Base-by-base conservation (phyloP, 2,329 filamentous ascomycete species). In the Diaporthe capsici region DNA sequence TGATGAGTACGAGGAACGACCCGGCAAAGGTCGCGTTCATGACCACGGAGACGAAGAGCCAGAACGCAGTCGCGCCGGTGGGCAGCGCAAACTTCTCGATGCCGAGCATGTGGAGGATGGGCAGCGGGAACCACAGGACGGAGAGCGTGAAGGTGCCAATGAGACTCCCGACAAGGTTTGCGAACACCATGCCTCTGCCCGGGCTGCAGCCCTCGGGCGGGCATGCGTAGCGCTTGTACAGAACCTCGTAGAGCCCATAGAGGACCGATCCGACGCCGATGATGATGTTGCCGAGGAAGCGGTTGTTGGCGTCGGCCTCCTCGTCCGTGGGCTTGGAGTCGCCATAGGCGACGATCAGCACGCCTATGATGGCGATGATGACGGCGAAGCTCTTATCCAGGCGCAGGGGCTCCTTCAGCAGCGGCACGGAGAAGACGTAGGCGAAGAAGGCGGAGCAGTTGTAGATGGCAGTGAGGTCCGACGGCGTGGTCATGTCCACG, bases 371-470 rank as follows among this genome's bases (percentile, higher is more conserved):
- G 73, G 97, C 97, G 53, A 99, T 90, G 15, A 91, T 88, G 1
- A 99, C 97, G 5, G 96, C 94, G 70, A 97, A 83, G 39, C 95
- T 92, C 87, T 99, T 99, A 85, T 95, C 95, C 51, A 93, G 85
- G 31, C 95, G 92, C 17, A 98, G 86, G 79, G 94, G 95, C 84
- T 99, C 97, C 75, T 94, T 92, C 3, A 99, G 88, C 25, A 99
- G 85, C 1, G 96, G 95, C 60, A 99, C 95, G 61, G 94, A 97
- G 83, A 99, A 99, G 17, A 95, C 96, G 82, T 99, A 99, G 67
- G 97, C 97, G 84, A 99, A 99, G 85, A 99, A 99, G 75, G 97
- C 96, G 72, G 95, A 98, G 88, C 97, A 99, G 86, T 99, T 99
- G 90, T 99, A 99, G 80, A 99, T 99, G 72, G 97, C 97, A 0